Conservation (phyloP, 164 flowering plant species). For the Amborella trichopoda region DNA sequence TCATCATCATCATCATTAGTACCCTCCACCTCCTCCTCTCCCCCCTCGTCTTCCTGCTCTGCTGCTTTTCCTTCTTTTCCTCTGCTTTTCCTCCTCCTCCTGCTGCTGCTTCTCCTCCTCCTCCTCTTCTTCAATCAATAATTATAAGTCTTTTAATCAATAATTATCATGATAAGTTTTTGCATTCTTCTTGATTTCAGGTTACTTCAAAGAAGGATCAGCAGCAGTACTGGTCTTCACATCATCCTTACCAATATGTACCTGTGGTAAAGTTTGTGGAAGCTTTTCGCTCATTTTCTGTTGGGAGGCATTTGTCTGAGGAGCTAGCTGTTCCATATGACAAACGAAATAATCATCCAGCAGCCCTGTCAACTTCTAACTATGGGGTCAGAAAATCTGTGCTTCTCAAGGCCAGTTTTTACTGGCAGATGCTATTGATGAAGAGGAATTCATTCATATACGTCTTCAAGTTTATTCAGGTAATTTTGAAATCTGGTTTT, state of each 20-base stretch:
- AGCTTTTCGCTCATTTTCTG: constrained; percentile 53
- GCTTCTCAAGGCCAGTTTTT: constrained; percentile 65
- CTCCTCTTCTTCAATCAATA: too few relatives aligned
- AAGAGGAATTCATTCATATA: constrained; percentile 86
- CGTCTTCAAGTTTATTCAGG: constrained; percentile 87
- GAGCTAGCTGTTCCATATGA: constrained; percentile 68
- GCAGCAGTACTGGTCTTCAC: constrained; percentile 85
- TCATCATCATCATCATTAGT: too few relatives aligned
- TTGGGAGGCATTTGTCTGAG: constrained; percentile 46
- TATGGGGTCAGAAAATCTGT: constrained; percentile 64
- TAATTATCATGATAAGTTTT: too few relatives aligned
- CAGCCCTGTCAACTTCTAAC: constrained; percentile 62
- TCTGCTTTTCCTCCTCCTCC: too few relatives aligned
- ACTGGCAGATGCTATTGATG: constrained; percentile 86
- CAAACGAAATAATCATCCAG: constrained; percentile 71
- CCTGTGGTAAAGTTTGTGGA: constrained; percentile 74
- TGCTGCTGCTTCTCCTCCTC: too few relatives aligned
- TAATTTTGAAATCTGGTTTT: too few relatives aligned
- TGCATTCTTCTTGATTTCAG: constrained; percentile 22
- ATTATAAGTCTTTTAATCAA: too few relatives aligned
- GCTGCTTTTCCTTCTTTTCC: too few relatives aligned
- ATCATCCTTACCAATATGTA: constrained; percentile 52
- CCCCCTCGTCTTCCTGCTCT: too few relatives aligned
- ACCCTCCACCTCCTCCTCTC: too few relatives aligned
- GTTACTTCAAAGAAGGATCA: constrained; percentile 92